Percentiles rank a stretch among this genome's conserved stretches.
Conservation (phyloP, 164 flowering plant genomes). For the Aristolochia californica region DNA sequence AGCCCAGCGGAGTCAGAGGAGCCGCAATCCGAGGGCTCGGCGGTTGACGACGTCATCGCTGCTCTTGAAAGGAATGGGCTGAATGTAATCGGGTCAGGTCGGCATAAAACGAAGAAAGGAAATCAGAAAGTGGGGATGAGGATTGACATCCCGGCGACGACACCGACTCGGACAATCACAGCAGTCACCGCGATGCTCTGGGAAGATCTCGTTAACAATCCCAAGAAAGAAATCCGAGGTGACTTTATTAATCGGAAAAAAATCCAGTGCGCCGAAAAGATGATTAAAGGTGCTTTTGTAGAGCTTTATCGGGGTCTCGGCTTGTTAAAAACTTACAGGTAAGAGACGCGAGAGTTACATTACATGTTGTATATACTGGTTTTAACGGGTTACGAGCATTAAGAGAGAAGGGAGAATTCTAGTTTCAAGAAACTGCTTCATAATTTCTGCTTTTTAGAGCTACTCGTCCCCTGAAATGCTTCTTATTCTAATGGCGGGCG, state of each 20-base stretch:
- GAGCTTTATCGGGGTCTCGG: constrained; percentile 89
- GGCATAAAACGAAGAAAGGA: constrained; percentile 43
- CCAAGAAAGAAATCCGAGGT: constrained; percentile 43
- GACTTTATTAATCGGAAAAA: constrained; percentile 59
- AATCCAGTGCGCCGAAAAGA: constrained; percentile 82
- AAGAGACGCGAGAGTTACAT: too few relatives aligned
- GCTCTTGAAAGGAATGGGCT: constrained; percentile 48
- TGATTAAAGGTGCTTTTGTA: constrained; percentile 83
- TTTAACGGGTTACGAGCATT: too few relatives aligned
- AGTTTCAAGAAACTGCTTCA: too few relatives aligned
- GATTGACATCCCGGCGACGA: constrained; percentile 64
- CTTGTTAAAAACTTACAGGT: constrained; percentile 81
- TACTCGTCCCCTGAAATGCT: not conserved
- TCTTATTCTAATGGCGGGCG: too few relatives aligned
- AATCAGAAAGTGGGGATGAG: constrained; percentile 49
- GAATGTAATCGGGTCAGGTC: constrained; percentile 26
- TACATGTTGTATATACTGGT: too few relatives aligned
- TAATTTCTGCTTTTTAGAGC: too few relatives aligned
- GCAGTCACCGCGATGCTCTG: constrained; percentile 62
- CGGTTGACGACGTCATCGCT: constrained; percentile 33
- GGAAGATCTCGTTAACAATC: constrained; percentile 77
- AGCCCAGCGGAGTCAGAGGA: constrained; percentile 24
- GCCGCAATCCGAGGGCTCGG: constrained; percentile 12
- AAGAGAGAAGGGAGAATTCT: too few relatives aligned
- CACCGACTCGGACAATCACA: constrained; percentile 48